phyloP scores from a whole-genome alignment of 2,329 filamentous ascomycete genomes.

The Aspergillus brunneoviolaceus region DNA sequence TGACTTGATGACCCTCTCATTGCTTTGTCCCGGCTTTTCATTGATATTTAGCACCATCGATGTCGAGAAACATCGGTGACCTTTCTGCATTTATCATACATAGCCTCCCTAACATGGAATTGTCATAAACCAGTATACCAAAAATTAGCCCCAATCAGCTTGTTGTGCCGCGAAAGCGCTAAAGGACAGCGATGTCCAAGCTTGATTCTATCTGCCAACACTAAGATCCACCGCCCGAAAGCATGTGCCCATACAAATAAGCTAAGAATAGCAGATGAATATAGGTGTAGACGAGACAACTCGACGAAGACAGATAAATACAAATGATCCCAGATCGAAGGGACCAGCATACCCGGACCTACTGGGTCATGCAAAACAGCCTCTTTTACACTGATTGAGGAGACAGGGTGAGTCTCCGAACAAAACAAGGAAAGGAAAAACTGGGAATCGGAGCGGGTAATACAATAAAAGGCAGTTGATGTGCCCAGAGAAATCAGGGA shows the following conservation, averaged over 20 bases:
- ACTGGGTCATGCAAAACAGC: neutral
- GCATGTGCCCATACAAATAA: neutral
- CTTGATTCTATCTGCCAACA: neutral
- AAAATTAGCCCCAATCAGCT: neutral
- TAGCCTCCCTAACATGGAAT: neutral
- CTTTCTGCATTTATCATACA: neutral
- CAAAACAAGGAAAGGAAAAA: neutral
- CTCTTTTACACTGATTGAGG: neutral
- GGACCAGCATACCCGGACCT: neutral
- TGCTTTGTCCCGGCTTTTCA: neutral
- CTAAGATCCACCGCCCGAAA: neutral
- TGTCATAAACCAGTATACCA: no score
- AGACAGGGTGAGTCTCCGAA: neutral
- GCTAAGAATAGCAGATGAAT: neutral
- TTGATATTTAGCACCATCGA: neutral
- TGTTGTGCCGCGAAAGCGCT: neutral
- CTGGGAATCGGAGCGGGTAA: neutral
- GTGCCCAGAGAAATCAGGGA: neutral
- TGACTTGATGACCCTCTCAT: neutral
- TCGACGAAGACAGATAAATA: constrained; percentile 5
- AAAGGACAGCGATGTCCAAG: constrained; percentile 2
- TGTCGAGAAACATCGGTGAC: neutral
- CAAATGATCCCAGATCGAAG: neutral
- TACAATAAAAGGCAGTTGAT: neutral
- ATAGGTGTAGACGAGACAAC: neutral